Evolutionary conservation across 306 rosid genomes (phyloP).

Genomic region (Glycyrrhiza uralensis): DNA sequence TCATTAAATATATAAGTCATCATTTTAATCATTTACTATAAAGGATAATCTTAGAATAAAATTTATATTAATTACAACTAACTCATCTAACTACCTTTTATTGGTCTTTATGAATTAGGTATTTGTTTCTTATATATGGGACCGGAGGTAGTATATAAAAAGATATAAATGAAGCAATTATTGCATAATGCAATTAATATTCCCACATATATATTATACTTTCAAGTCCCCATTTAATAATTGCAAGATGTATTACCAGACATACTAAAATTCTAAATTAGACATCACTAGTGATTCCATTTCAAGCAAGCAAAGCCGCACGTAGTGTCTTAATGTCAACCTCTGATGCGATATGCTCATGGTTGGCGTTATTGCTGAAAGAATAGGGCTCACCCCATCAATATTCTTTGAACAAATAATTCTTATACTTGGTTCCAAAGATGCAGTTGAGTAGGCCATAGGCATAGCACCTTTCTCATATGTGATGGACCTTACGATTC

Average conservation of each 20-base stretch:
- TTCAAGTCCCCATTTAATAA: background rate
- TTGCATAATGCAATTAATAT: slow-evolving; percentile 1
- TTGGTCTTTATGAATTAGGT: too few species aligned
- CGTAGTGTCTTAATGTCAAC: background rate
- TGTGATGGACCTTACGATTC: background rate
- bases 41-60: too few species aligned
- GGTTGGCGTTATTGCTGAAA: slow-evolving; percentile 30
- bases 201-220: background rate
- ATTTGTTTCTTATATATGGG: too few species aligned
- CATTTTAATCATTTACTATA: too few species aligned
- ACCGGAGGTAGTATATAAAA: too few species aligned
- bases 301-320: background rate
- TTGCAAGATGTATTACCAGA: background rate
- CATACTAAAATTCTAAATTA: slow-evolving; percentile 3
- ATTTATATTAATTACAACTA: too few species aligned
- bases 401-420: slow-evolving; percentile 31
- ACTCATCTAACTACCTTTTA: too few species aligned
- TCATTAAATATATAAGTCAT: too few species aligned
- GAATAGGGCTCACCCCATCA: slow-evolving; percentile 22
- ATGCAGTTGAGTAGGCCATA: slow-evolving; percentile 27
- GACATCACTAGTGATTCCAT: background rate
- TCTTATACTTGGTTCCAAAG: slow-evolving; percentile 30
- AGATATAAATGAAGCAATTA: background rate
- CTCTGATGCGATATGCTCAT: slow-evolving; percentile 6
- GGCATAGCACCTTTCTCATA: slow-evolving; percentile 8